Conservation (phyloP, 208 protist genomes). For the Acanthamoeba quina region DNA sequence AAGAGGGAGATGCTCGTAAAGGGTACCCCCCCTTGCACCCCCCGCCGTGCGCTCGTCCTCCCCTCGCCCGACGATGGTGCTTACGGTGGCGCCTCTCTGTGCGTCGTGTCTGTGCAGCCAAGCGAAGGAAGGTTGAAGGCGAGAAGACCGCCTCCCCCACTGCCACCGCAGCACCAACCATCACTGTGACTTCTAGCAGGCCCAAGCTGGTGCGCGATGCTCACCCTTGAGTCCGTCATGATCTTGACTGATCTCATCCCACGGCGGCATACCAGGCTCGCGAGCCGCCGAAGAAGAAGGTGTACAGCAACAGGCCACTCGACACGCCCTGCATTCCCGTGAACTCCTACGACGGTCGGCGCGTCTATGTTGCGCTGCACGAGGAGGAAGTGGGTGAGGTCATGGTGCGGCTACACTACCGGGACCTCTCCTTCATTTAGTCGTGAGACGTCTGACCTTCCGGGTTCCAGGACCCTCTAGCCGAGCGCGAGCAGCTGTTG, state of each 20-base stretch:
- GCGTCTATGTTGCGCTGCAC: slow-evolving; percentile 35
- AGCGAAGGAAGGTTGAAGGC: slow-evolving; percentile 48
- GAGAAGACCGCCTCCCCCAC: slow-evolving; percentile 34
- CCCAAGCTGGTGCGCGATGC: background rate
- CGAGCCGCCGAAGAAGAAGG: background rate
- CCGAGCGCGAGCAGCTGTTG: slow-evolving; percentile 37
- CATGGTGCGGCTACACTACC: background rate
- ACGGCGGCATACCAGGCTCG: background rate
- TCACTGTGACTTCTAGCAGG: background rate
- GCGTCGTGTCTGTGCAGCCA: background rate
- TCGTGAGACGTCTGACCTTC: too few species aligned
- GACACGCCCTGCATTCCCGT: slow-evolving; percentile 52
- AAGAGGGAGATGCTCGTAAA: slow-evolving; percentile 15
- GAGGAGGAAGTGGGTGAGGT: background rate
- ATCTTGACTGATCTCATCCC: background rate
- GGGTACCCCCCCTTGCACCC: background rate
- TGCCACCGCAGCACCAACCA: background rate
- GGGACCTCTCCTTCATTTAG: background rate
- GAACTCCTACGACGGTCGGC: slow-evolving; percentile 6
- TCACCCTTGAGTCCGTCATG: background rate
- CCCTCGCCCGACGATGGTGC: background rate
- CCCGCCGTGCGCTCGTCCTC: background rate
- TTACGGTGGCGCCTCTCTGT: background rate
- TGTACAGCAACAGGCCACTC: slow-evolving; percentile 55
- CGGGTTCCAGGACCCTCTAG: background rate